These are phyloP conservation scores for Adenanthera pavonina DNA, from an alignment of 306 rosid genomes.

Conservation along the genomic window DNA sequence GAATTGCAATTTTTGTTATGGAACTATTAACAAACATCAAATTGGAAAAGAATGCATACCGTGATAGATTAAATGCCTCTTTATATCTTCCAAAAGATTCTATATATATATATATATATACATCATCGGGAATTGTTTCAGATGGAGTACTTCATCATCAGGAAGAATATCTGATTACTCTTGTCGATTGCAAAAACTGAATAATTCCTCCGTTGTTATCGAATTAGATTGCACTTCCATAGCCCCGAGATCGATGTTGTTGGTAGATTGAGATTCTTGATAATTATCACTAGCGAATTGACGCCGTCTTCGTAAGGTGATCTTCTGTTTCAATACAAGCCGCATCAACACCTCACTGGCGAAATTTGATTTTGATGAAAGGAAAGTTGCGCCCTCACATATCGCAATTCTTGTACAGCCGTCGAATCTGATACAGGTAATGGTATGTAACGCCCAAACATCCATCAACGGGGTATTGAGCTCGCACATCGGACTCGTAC, in stretches of 20 bases:
- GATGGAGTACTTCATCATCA: conserved; percentile 42
- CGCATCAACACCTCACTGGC: too few species aligned
- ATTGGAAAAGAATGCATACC: conserved; percentile 32
- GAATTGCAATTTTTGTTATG: too few species aligned
- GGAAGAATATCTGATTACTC: conserved; percentile 40
- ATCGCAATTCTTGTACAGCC: conserved; percentile 19
- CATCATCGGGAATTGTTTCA: conserved; percentile 44
- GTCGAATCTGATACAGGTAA: neutral
- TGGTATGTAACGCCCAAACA: conserved; percentile 39
- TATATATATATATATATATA: neutral
- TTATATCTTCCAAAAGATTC: conserved; percentile 36
- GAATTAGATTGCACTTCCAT: neutral
- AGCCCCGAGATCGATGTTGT: too few species aligned
- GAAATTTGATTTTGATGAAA: neutral
- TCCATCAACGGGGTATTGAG: conserved; percentile 44
- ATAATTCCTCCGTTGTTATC: conserved; percentile 6
- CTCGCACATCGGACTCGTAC: conserved; percentile 54
- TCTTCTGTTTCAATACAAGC: too few species aligned
- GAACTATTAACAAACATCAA: too few species aligned
- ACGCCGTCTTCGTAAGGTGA: too few species aligned
- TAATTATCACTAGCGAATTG: too few species aligned
- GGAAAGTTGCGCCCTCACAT: neutral
- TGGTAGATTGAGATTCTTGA: too few species aligned
- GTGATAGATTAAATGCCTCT: conserved; percentile 44
- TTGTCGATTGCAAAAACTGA: conserved; percentile 6